phyloP scores from a whole-genome alignment of 176 grass and related monocot species.

The Urochloa ruziziensis region DNA sequence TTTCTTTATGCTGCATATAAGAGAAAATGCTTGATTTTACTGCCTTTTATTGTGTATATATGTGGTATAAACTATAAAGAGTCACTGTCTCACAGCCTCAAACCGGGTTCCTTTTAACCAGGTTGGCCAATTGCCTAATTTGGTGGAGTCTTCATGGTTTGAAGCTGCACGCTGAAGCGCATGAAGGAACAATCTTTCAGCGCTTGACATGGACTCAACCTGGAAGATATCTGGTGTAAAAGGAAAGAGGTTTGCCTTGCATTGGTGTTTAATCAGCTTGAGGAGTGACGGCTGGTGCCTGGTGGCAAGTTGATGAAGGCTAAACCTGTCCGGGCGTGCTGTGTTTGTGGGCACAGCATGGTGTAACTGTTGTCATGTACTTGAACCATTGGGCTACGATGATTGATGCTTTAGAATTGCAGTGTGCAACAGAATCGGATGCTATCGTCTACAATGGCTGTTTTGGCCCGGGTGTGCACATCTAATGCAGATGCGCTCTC shows the following conservation, averaged over 20 bases:
- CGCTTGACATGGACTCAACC: background rate
- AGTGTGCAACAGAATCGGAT: background rate
- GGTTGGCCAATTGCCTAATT: background rate
- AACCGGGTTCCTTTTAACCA: slow-evolving; percentile 5
- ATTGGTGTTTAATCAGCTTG: background rate
- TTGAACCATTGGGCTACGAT: background rate
- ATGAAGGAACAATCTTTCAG: background rate
- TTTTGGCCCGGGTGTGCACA: background rate
- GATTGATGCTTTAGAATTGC: background rate
- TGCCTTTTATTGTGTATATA: background rate
- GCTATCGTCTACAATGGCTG: background rate
- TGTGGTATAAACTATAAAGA: too few relatives aligned
- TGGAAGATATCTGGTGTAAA: background rate
- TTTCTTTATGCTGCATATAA: slow-evolving; percentile 7
- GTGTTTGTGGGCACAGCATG: background rate
- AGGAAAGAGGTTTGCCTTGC: background rate
- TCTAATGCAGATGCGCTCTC: background rate
- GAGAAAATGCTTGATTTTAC: background rate
- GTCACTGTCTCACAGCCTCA: background rate
- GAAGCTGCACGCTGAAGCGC: background rate
- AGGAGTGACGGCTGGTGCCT: background rate
- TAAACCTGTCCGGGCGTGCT: background rate
- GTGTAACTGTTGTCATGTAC: background rate
- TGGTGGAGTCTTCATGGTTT: background rate
- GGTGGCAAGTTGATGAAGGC: background rate